phyloP scores from a whole-genome alignment of 345 rosid species.

The Acer saccharum region DNA sequence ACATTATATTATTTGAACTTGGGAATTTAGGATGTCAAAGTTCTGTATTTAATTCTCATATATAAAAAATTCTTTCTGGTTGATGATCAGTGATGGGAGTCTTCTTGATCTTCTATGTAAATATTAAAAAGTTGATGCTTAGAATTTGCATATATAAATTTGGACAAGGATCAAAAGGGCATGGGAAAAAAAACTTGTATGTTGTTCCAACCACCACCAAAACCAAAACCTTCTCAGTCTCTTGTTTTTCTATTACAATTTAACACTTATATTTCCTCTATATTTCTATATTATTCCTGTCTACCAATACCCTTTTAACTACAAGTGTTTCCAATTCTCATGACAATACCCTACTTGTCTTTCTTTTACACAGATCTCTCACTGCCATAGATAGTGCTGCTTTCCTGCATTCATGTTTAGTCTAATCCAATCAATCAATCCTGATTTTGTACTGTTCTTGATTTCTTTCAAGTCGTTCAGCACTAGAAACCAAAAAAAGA shows the following conservation, averaged over 20 bases:
- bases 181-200: slow-evolving; percentile 40
- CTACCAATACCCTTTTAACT: slow-evolving; percentile 33
- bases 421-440: background rate
- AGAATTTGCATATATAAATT: background rate
- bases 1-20: slow-evolving; percentile 23
- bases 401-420: background rate
- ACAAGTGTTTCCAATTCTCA: slow-evolving; percentile 33
- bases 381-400: background rate
- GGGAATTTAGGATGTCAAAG: slow-evolving; percentile 52
- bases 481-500: background rate
- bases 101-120: slow-evolving; percentile 16
- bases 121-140: background rate
- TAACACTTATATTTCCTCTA: too few relatives aligned
- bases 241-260: background rate
- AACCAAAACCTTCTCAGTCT: slow-evolving; percentile 41
- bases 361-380: background rate
- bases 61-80: slow-evolving; percentile 7
- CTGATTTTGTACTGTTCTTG: slow-evolving; percentile 6
- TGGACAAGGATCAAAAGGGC: slow-evolving; percentile 40
- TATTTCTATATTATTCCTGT: slow-evolving; percentile 22
- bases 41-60: slow-evolving; percentile 10
- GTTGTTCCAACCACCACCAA: slow-evolving; percentile 70
- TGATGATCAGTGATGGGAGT: slow-evolving; percentile 13
- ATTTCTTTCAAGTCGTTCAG: background rate
- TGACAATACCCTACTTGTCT: slow-evolving; percentile 33